Percentiles rank a stretch among this genome's conserved stretches.
phyloP scores from a whole-genome alignment of 2,329 filamentous ascomycete species.

The Lecanosticta acicola region DNA sequence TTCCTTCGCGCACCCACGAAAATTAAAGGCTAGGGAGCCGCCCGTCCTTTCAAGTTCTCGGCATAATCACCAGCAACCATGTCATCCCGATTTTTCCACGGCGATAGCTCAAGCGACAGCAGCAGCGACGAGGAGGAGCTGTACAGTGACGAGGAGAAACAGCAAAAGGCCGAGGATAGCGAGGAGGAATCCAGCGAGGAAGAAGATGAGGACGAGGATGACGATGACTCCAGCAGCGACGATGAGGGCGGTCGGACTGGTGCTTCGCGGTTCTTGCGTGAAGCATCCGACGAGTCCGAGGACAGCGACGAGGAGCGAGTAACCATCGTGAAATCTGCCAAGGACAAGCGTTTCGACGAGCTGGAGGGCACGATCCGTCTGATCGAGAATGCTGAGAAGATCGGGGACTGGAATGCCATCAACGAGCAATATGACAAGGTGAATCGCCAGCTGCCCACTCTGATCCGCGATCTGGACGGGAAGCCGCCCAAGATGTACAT shows the following conservation, averaged over 20 bases:
- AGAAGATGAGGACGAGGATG: constrained; percentile 44
- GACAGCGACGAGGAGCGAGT: constrained; percentile 77
- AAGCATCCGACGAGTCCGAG: constrained; percentile 56
- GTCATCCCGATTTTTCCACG: constrained; percentile 96
- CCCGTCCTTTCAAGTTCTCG: not conserved
- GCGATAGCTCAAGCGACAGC: constrained; percentile 93
- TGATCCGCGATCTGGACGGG: constrained; percentile 55
- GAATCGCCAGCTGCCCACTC: constrained; percentile 42
- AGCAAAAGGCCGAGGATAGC: constrained; percentile 52
- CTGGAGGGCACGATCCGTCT: constrained; percentile 80
- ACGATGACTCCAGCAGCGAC: constrained; percentile 45
- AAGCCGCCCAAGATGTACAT: constrained; percentile 87
- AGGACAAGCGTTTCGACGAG: constrained; percentile 94
- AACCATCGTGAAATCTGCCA: constrained; percentile 90
- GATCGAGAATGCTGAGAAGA: constrained; percentile 96
- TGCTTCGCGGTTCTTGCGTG: constrained; percentile 76
- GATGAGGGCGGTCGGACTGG: constrained; percentile 60
- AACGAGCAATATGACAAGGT: constrained; percentile 57
- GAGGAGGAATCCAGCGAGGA: constrained; percentile 35
- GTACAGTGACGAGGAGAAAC: constrained; percentile 72
- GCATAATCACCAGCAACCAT: constrained; percentile 1
- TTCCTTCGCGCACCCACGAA: not conserved
- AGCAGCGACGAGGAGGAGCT: constrained; percentile 92
- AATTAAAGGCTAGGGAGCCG: not conserved
- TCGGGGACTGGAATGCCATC: constrained; percentile 94